Base-by-base conservation (phyloP, 177 flowering plant species). In the Tripterygium wilfordii region DNA sequence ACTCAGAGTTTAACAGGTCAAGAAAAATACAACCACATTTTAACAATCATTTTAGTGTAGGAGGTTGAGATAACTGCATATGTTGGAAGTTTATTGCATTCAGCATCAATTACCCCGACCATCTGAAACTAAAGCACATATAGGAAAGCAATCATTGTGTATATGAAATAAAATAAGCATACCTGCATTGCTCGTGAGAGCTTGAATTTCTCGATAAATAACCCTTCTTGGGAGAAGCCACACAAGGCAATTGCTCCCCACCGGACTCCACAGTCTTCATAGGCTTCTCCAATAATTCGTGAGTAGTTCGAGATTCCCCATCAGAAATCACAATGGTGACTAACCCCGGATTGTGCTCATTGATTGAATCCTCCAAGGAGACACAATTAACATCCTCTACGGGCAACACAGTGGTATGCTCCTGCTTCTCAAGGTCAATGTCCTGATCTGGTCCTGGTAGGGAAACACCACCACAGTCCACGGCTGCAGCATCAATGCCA, bases 101-200 rank as follows among this genome's bases (percentile, higher is more conserved):
- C n/a, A n/a, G n/a, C n/a, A n/a, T n/a, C n/a, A n/a, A n/a, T n/a
- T n/a, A n/a, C n/a, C n/a, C n/a, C n/a, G n/a, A n/a, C n/a, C n/a
- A n/a, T n/a, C n/a, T n/a, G n/a, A n/a, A n/a, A n/a, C n/a, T n/a
- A n/a, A n/a, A n/a, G n/a, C n/a, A n/a, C n/a, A n/a, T n/a, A n/a
- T n/a, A n/a, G n/a, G n/a, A n/a, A n/a, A n/a, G n/a, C n/a, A n/a
- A n/a, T n/a, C n/a, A n/a, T n/a, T n/a, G n/a, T n/a, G n/a, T n/a
- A n/a, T n/a, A n/a, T n/a, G n/a, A n/a, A n/a, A n/a, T n/a, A n/a
- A n/a, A n/a, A n/a, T n/a, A n/a, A n/a, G n/a, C 20, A 13, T 41
- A 77, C 85, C 85, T 77, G 80, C 86, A 80, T 50, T 77, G 68
- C 22, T 77, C 78, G 10, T 63, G 61, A 51, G 53, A 57, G 43